phyloP scores from a whole-genome alignment of 2,329 filamentous ascomycete species.

The Fusarium sambucinum region DNA sequence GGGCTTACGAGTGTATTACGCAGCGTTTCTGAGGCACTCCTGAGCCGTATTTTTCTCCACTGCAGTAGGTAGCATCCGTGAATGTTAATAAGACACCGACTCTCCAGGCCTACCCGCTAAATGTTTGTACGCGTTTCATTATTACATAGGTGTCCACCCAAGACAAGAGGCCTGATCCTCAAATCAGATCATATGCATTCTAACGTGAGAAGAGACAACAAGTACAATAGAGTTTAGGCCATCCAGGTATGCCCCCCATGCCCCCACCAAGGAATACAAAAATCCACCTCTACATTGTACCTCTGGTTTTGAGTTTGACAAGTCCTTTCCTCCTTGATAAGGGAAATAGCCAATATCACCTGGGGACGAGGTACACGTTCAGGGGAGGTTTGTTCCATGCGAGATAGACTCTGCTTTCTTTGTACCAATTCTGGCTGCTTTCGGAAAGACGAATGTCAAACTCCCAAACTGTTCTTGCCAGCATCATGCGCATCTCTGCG shows the following conservation, averaged over 20 bases:
- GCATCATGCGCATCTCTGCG: slow-evolving; percentile 18
- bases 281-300: neutral
- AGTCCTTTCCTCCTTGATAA: neutral
- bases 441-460: slow-evolving; percentile 1
- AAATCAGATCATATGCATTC: neutral
- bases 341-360: neutral
- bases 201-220: neutral
- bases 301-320: neutral
- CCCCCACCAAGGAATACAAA: neutral
- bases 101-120: neutral
- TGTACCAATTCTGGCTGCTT: neutral
- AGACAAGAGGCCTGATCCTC: neutral
- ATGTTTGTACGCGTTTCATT: neutral
- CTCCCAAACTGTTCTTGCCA: slow-evolving; percentile 12
- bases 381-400: slow-evolving; percentile 2
- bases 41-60: too few species aligned
- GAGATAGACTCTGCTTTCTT: neutral
- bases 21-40: neutral
- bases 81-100: neutral
- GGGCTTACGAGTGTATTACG: neutral
- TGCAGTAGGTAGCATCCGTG: neutral
- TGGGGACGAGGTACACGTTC: neutral
- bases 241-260: neutral
- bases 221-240: neutral
- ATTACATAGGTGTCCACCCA: neutral